Evolutionary conservation across 352 stramenopile genomes (phyloP), one percentile per base, ranked within the genome.

Genomic region (Vaucheria bursata): DNA sequence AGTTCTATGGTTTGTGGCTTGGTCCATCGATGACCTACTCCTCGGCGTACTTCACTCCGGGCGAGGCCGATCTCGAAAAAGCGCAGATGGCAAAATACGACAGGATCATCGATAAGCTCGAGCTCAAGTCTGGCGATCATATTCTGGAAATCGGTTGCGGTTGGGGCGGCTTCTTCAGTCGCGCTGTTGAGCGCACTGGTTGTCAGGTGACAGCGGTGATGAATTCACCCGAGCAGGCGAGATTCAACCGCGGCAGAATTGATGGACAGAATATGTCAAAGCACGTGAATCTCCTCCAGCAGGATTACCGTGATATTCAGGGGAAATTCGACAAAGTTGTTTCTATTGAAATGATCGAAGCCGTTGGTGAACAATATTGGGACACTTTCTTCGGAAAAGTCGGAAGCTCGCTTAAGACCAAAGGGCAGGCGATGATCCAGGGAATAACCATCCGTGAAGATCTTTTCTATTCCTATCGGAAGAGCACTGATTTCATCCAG

Each of bases 341-440:
- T 59, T 59, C 45, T 25, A 59, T 59, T 25, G 45, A 59, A 59
- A 59, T 59, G 45, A 59, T 59, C 12, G 45, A 59, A 59, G 45
- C 45, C 45, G 25, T 59, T 25, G 45, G 45, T 25, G 12, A 59
- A 18, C 12, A 59, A 18, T 59, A 18, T 59, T 59, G 18, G 25
- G 12, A 18, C 45, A 25, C 25, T 25, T 59, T 59, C 45, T 59
- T 59, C 45, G 12, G 45, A 18, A n/a, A n/a, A n/a, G n/a, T n/a
- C n/a, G n/a, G n/a, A n/a, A n/a, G n/a, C n/a, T n/a, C n/a, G 45
- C 45, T 59, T 25, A 18, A 25, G 25, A 18, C 45, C 25, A 25
- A 59, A 59, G 45, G 45, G 12, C 45, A 18, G 45, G 25, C 25
- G 45, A 59, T 18, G 18, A 18, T 59, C 25, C n/a, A n/a, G n/a